Evolutionary conservation across 2,329 filamentous ascomycete species (phyloP).

Genomic region (Colletotrichum sp.): DNA sequence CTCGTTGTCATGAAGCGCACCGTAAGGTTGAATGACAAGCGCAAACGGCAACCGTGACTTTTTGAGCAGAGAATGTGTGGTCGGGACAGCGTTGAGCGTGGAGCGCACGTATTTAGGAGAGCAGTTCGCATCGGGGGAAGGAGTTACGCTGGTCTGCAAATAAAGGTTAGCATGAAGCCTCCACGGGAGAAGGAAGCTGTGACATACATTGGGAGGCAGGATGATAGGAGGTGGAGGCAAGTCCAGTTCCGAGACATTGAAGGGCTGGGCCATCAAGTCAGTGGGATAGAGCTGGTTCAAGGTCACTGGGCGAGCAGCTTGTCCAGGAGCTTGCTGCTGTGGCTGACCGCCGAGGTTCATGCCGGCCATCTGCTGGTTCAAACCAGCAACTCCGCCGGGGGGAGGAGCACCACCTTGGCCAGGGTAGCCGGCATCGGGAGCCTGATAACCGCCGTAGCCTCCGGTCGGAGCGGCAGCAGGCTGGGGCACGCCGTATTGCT

Average conservation of each 20-base stretch:
- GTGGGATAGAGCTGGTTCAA: slow-evolving; percentile 92
- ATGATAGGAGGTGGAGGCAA: slow-evolving; percentile 90
- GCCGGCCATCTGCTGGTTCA: slow-evolving; percentile 85
- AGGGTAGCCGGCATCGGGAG: slow-evolving; percentile 71
- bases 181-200: neutral
- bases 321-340: slow-evolving; percentile 48
- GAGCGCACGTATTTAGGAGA: slow-evolving; percentile 93
- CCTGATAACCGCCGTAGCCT: slow-evolving; percentile 67
- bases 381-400: slow-evolving; percentile 65
- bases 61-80: slow-evolving; percentile 90
- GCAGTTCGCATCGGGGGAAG: slow-evolving; percentile 90
- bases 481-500: slow-evolving; percentile 46
- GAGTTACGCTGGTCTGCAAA: slow-evolving; percentile 81
- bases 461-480: slow-evolving; percentile 43
- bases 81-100: slow-evolving; percentile 92
- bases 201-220: slow-evolving; percentile 86
- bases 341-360: slow-evolving; percentile 75
- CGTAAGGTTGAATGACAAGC: slow-evolving; percentile 95
- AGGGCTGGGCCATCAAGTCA: slow-evolving; percentile 89
- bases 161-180: neutral
- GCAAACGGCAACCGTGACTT: slow-evolving; percentile 97
- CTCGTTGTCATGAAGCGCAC: slow-evolving; percentile 88
- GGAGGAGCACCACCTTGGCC: slow-evolving; percentile 48
- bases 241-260: slow-evolving; percentile 92
- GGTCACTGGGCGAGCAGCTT: slow-evolving; percentile 47